Evolutionary conservation across 768 basidiomycete species (phyloP).

Genomic region (Boletus bicolor): DNA sequence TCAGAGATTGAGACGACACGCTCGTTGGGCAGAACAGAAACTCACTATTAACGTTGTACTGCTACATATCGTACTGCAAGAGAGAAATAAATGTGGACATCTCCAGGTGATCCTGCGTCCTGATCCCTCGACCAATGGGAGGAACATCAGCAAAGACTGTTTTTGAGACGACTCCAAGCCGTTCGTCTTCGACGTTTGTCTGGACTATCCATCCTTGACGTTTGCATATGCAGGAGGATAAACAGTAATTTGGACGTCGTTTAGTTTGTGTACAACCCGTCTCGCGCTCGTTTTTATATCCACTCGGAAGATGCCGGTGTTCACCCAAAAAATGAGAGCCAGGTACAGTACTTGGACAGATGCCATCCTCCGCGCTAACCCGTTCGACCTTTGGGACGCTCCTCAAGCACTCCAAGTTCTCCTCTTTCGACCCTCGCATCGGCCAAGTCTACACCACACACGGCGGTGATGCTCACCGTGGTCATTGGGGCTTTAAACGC

Average conservation of each 20-base stretch:
- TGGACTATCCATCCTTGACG: constrained; percentile 73
- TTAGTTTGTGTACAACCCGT: constrained; percentile 21
- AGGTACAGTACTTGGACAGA: background rate
- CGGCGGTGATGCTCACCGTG: constrained; percentile 67
- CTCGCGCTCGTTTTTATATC: constrained; percentile 29
- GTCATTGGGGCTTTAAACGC: constrained; percentile 85
- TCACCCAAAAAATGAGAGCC: background rate
- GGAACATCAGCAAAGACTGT: constrained; percentile 89
- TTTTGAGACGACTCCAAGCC: constrained; percentile 60
- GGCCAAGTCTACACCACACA: constrained; percentile 74
- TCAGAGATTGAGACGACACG: constrained; percentile 1
- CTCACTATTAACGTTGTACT: constrained; percentile 8
- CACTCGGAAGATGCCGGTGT: constrained; percentile 26
- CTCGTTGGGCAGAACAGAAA: background rate
- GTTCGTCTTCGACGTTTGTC: constrained; percentile 81
- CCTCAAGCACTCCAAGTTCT: constrained; percentile 79
- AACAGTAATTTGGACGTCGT: constrained; percentile 86
- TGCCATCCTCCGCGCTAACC: constrained; percentile 32
- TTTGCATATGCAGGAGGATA: constrained; percentile 44
- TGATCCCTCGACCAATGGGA: constrained; percentile 87
- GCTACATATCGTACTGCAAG: constrained; percentile 5
- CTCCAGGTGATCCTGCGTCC: constrained; percentile 95
- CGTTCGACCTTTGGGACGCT: constrained; percentile 74
- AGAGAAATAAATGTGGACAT: constrained; percentile 43
- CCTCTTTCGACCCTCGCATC: constrained; percentile 72